Evolutionary conservation across 2,329 filamentous ascomycete genomes (phyloP).

Genomic region (Aspergillus texensis): DNA sequence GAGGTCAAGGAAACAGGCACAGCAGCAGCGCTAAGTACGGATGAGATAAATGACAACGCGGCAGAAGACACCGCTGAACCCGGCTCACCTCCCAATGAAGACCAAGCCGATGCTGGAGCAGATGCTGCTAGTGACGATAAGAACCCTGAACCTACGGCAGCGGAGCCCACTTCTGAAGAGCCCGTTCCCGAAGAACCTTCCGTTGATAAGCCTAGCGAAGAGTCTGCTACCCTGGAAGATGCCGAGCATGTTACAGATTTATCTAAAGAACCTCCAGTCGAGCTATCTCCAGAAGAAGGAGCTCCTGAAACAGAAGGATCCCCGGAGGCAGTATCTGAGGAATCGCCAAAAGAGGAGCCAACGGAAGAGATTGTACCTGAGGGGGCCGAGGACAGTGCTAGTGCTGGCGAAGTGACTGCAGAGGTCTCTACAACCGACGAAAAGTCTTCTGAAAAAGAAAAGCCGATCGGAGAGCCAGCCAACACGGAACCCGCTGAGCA

Average conservation of each 20-base stretch:
- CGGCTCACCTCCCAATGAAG: background rate
- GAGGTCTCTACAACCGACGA: background rate
- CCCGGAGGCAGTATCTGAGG: constrained; percentile 15
- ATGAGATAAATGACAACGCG: constrained; percentile 17
- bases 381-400: background rate
- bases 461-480: background rate
- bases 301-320: constrained; percentile 10
- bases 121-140: constrained; percentile 15
- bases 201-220: constrained; percentile 12
- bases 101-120: constrained; percentile 14
- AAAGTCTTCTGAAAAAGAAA: constrained; percentile 17
- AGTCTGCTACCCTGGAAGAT: background rate
- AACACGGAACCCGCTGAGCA: background rate
- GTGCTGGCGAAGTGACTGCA: background rate
- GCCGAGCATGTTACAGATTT: constrained; percentile 15
- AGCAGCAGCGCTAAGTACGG: constrained; percentile 6
- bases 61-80: constrained; percentile 4
- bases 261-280: constrained; percentile 18
- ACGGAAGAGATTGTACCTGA: constrained; percentile 1
- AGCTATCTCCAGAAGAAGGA: constrained; percentile 16
- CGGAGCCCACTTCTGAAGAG: constrained; percentile 3
- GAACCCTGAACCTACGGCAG: background rate
- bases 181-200: background rate
- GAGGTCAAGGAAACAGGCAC: constrained; percentile 9
- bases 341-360: constrained; percentile 7